Evolutionary conservation across 1,139 yeast genomes (phyloP).

Genomic region (Blastobotrys aristatus): DNA sequence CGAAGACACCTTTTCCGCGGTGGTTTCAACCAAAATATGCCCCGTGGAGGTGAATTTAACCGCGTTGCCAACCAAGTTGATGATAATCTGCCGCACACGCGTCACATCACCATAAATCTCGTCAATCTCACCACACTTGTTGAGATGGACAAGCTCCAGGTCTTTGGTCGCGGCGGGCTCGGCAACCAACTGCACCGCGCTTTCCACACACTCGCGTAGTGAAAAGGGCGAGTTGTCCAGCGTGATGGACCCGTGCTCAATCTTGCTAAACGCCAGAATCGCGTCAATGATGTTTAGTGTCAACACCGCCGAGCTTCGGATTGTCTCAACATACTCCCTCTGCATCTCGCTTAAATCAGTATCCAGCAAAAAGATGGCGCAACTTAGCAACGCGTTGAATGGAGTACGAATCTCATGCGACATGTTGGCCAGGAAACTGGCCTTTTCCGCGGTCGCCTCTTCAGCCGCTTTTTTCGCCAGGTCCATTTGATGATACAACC

Average conservation of each 20-base stretch:
- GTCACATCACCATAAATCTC: slow-evolving; percentile 49
- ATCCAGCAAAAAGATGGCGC: slow-evolving; percentile 50
- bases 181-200: slow-evolving; percentile 49
- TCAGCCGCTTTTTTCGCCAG: slow-evolving; percentile 53
- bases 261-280: slow-evolving; percentile 51
- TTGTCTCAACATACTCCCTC: slow-evolving; percentile 51
- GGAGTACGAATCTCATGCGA: slow-evolving; percentile 53
- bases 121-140: slow-evolving; percentile 42
- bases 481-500: slow-evolving; percentile 47
- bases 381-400: slow-evolving; percentile 51
- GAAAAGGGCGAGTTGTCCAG: slow-evolving; percentile 48
- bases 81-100: slow-evolving; percentile 49
- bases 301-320: slow-evolving; percentile 48
- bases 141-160: slow-evolving; percentile 46
- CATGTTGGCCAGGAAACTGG: slow-evolving; percentile 56
- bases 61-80: slow-evolving; percentile 54
- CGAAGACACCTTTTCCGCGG: slow-evolving; percentile 34
- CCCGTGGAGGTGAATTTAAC: slow-evolving; percentile 52
- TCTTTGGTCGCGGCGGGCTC: slow-evolving; percentile 48
- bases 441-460: slow-evolving; percentile 53
- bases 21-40: slow-evolving; percentile 41
- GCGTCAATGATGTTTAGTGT: slow-evolving; percentile 55
- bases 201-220: slow-evolving; percentile 47
- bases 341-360: slow-evolving; percentile 46
- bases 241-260: slow-evolving; percentile 51